phyloP scores from a whole-genome alignment of 257 asterid species.

The Solanum pennellii region DNA sequence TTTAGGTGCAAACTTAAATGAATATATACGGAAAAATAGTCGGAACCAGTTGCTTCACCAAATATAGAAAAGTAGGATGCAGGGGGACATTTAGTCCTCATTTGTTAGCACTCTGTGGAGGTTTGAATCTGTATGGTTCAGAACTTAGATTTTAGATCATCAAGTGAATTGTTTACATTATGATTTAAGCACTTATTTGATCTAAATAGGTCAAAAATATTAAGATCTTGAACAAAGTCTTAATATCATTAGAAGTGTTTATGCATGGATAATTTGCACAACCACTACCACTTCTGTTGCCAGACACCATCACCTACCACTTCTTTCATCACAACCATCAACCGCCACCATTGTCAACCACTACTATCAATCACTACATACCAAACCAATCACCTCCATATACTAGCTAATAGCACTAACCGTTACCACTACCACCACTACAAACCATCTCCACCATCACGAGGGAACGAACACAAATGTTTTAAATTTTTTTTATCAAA shows the following conservation, averaged over 20 bases:
- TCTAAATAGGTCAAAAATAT: neutral
- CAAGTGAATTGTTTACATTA: neutral
- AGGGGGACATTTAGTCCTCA: neutral
- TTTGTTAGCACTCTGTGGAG: neutral
- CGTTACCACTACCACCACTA: neutral
- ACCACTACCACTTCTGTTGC: neutral
- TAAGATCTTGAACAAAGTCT: neutral
- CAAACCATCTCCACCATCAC: neutral
- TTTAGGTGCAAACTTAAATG: neutral
- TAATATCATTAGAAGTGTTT: neutral
- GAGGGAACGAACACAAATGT: neutral
- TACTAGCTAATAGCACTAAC: neutral
- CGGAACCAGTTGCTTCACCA: neutral
- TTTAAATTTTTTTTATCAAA: neutral
- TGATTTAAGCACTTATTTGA: neutral
- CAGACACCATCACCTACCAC: neutral
- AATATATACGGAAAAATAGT: neutral
- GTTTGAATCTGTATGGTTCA: neutral
- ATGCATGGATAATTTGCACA: neutral
- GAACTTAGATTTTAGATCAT: neutral
- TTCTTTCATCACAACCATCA: neutral
- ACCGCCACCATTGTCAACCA: neutral
- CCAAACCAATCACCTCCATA: neutral
- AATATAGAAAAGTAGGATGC: neutral
- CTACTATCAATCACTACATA: neutral